Percentiles rank a stretch among this genome's conserved stretches.
Conservation (phyloP, 164 flowering plant genomes). For the Hamamelis virginiana region DNA sequence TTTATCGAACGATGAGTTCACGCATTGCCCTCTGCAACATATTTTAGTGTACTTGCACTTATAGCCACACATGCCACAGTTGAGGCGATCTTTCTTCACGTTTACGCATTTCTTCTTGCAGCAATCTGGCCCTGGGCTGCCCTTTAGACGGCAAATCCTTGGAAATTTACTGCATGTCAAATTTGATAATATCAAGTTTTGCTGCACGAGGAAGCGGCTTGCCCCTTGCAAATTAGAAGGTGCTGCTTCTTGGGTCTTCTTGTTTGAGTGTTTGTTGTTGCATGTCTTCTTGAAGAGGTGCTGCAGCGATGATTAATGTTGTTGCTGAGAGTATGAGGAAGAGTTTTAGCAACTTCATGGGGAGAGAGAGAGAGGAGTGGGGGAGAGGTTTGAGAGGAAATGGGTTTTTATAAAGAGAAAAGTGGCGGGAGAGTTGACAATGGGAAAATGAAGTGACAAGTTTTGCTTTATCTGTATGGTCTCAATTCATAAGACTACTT, state of each 20-base stretch:
- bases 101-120: slow-evolving; percentile 33
- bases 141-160: slow-evolving; percentile 15
- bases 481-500: slow-evolving; percentile 10
- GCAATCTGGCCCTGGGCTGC: slow-evolving; percentile 32
- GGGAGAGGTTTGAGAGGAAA: background rate
- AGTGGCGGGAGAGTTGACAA: slow-evolving; percentile 6
- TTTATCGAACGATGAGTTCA: slow-evolving; percentile 17
- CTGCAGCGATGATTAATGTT: background rate
- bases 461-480: slow-evolving; percentile 7
- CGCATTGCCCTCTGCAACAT: slow-evolving; percentile 38
- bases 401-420: background rate
- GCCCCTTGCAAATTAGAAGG: slow-evolving; percentile 2
- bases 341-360: slow-evolving; percentile 8
- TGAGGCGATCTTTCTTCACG: slow-evolving; percentile 17
- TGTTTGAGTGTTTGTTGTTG: background rate
- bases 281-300: background rate
- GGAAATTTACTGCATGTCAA: slow-evolving; percentile 15
- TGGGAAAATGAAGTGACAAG: background rate
- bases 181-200: background rate
- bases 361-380: background rate
- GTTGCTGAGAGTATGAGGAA: background rate
- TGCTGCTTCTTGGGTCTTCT: background rate
- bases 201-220: slow-evolving; percentile 8
- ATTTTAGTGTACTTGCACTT: slow-evolving; percentile 27
- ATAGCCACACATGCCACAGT: slow-evolving; percentile 39